A percentile compares a stretch with the other conserved stretches of the same genome.
phyloP scores from a whole-genome alignment of 306 rosid species.

The Quercus berberidifolia region DNA sequence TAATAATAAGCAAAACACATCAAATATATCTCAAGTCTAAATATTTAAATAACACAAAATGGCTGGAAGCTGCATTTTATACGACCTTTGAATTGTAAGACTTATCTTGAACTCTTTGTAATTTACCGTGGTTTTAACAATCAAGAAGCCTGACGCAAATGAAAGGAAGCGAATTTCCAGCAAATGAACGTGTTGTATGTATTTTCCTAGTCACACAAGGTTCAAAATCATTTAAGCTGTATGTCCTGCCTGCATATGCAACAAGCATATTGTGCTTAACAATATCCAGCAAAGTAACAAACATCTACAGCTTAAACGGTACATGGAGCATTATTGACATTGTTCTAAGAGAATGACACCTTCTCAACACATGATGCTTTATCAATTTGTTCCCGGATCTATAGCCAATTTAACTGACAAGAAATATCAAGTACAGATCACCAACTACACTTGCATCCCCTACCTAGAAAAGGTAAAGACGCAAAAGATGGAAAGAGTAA shows the following conservation, averaged over 20 bases:
- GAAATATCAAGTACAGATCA: conserved; percentile 4
- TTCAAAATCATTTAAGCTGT: background rate
- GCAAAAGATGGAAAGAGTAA: conserved; percentile 8
- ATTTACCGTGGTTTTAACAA: too few species aligned
- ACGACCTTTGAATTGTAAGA: too few species aligned
- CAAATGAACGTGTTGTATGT: background rate
- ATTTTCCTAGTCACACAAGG: background rate
- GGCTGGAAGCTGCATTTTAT: too few species aligned
- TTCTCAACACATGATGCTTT: background rate
- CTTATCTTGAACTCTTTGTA: too few species aligned
- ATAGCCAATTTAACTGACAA: conserved; percentile 8
- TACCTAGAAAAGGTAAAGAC: background rate
- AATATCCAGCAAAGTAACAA: too few species aligned
- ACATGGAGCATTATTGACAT: background rate
- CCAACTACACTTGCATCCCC: conserved; percentile 14
- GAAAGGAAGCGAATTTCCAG: background rate
- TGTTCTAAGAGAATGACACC: background rate
- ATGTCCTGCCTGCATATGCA: background rate
- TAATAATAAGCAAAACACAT: too few species aligned
- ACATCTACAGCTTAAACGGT: background rate
- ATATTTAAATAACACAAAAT: too few species aligned
- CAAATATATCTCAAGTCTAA: too few species aligned
- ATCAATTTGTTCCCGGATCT: conserved; percentile 21
- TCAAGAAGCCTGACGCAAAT: too few species aligned
- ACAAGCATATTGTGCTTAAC: too few species aligned